Evolutionary conservation across 768 basidiomycete genomes (phyloP).

Genomic region (Candolleomyces efflorescens): DNA sequence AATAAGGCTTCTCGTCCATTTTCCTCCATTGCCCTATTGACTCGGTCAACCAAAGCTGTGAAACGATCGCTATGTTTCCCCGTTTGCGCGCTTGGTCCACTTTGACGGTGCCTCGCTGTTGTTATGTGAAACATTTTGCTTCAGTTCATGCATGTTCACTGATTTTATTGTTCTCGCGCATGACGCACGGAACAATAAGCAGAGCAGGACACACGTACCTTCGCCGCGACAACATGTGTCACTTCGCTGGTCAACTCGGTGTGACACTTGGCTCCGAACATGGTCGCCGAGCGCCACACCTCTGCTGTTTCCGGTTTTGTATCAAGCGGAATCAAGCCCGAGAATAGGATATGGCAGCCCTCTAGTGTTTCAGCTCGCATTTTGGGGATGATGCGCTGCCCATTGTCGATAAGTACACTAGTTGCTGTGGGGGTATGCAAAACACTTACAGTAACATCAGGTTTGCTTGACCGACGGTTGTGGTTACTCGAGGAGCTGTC

Average conservation of each 20-base stretch:
- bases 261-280: constrained; percentile 84
- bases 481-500: constrained; percentile 36
- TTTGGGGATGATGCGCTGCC: constrained; percentile 78
- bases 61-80: constrained; percentile 81
- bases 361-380: constrained; percentile 74
- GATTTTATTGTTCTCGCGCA: background rate
- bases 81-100: constrained; percentile 77
- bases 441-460: constrained; percentile 74
- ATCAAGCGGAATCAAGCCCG: constrained; percentile 92
- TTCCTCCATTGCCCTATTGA: constrained; percentile 85
- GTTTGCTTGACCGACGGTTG: constrained; percentile 22
- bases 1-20: constrained; percentile 75
- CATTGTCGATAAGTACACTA: background rate
- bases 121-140: background rate
- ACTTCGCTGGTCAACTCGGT: constrained; percentile 60
- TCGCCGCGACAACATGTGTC: constrained; percentile 91
- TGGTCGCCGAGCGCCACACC: constrained; percentile 79
- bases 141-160: background rate
- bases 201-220: constrained; percentile 41
- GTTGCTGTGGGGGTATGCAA: background rate
- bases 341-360: constrained; percentile 84
- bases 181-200: background rate
- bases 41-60: constrained; percentile 86
- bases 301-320: constrained; percentile 74
- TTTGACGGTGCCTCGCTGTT: constrained; percentile 85